Conservation (phyloP, 768 basidiomycete genomes). For the Hypsizygus marmoreus region DNA sequence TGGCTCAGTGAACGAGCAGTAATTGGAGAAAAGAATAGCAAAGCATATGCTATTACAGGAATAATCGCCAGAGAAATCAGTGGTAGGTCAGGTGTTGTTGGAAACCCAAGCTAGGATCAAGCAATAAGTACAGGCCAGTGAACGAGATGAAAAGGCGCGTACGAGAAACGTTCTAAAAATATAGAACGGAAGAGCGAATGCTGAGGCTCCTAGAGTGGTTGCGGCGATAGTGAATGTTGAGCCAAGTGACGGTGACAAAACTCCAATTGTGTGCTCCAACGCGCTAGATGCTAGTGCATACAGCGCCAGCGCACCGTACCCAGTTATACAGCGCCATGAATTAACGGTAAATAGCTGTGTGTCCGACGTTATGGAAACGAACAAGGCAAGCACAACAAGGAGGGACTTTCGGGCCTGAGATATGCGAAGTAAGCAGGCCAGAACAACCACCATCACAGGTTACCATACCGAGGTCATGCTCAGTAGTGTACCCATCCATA, state of each 20-base stretch:
- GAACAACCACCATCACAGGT: no score
- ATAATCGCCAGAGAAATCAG: slow-evolving; percentile 57
- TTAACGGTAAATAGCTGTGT: slow-evolving; percentile 41
- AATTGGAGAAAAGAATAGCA: slow-evolving; percentile 62
- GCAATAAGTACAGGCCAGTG: neutral
- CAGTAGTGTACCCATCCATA: slow-evolving; percentile 62
- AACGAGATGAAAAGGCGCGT: slow-evolving; percentile 21
- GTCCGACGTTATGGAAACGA: slow-evolving; percentile 61
- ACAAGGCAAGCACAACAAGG: slow-evolving; percentile 48
- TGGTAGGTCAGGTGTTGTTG: slow-evolving; percentile 53
- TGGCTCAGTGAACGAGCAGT: slow-evolving; percentile 48
- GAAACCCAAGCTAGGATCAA: slow-evolving; percentile 46
- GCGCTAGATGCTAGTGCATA: slow-evolving; percentile 63
- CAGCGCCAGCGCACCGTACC: slow-evolving; percentile 64
- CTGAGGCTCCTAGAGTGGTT: slow-evolving; percentile 61
- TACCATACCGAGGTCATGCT: slow-evolving; percentile 51
- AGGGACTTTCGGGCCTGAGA: slow-evolving; percentile 52
- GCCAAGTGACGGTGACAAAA: slow-evolving; percentile 59
- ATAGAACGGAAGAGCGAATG: slow-evolving; percentile 68
- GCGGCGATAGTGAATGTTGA: slow-evolving; percentile 56
- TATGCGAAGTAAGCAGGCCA: no score
- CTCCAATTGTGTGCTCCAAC: slow-evolving; percentile 61
- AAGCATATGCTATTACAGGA: slow-evolving; percentile 61
- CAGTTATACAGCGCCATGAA: slow-evolving; percentile 51
- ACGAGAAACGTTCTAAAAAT: slow-evolving; percentile 61